Evolutionary conservation across 202 grass and related monocot genomes (phyloP).

Genomic region (Brachypodium distachyon): DNA sequence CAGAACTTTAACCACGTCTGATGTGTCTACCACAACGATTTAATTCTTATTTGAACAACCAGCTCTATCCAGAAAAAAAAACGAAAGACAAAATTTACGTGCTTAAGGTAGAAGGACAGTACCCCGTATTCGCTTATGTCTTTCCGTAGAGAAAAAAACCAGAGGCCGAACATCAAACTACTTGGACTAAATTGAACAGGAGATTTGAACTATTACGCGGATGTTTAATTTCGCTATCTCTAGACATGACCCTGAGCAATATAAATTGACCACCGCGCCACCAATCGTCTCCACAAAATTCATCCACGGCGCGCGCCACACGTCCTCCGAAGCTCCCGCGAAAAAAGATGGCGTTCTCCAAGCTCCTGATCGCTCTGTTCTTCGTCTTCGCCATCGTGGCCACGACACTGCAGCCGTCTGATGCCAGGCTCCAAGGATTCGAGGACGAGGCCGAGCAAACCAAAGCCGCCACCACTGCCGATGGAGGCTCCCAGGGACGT

Average conservation of each 20-base stretch:
- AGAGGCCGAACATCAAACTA: too few species aligned
- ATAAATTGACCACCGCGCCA: neutral
- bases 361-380: neutral
- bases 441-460: neutral
- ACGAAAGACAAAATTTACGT: too few species aligned
- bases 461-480: neutral
- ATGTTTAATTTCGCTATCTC: neutral
- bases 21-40: too few species aligned
- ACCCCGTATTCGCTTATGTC: too few species aligned
- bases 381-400: neutral
- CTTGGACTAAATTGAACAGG: too few species aligned
- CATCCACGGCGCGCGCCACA: neutral
- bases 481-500: too few species aligned
- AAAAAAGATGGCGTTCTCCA: constrained; percentile 7
- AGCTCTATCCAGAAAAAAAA: too few species aligned
- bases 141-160: too few species aligned
- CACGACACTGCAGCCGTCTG: neutral
- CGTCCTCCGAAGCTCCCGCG: too few species aligned
- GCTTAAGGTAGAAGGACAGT: too few species aligned
- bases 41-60: too few species aligned
- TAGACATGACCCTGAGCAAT: neutral
- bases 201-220: neutral
- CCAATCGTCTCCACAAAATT: neutral
- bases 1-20: too few species aligned
- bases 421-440: neutral